Conservation (phyloP, 1,284 basidiomycete genomes). For the Polyporus tsugae region DNA sequence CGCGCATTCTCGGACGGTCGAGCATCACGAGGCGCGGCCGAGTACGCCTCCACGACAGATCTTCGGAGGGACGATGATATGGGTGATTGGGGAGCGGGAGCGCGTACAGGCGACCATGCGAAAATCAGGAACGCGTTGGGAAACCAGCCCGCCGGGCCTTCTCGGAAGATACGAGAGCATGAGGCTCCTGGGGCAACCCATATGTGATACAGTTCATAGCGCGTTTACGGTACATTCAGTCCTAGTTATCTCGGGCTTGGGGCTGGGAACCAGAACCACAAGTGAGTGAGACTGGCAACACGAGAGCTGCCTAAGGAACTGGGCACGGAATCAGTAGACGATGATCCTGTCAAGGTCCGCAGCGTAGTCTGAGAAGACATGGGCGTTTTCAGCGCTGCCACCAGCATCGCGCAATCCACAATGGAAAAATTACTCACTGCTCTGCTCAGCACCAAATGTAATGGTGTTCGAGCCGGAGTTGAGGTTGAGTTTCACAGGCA, state of each 20-base stretch:
- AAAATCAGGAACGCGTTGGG: slow-evolving; percentile 16
- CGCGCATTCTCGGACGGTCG: neutral
- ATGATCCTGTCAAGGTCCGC: slow-evolving; percentile 71
- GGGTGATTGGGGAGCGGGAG: slow-evolving; percentile 14
- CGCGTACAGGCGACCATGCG: slow-evolving; percentile 19
- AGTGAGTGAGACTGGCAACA: too few relatives aligned
- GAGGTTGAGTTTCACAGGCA: slow-evolving; percentile 62
- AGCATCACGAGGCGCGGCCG: slow-evolving; percentile 1
- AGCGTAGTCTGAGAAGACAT: slow-evolving; percentile 54
- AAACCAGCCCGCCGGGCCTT: neutral
- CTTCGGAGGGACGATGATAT: slow-evolving; percentile 4
- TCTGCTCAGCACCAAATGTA: slow-evolving; percentile 59
- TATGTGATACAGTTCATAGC: neutral
- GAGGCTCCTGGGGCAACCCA: neutral
- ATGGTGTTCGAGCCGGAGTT: slow-evolving; percentile 61
- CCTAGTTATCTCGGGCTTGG: slow-evolving; percentile 8
- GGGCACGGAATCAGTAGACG: slow-evolving; percentile 50
- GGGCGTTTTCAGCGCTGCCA: neutral
- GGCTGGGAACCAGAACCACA: neutral
- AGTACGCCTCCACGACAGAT: slow-evolving; percentile 6
- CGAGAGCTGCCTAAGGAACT: neutral
- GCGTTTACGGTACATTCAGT: slow-evolving; percentile 8
- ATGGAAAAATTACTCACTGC: slow-evolving; percentile 47
- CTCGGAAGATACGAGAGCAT: neutral
- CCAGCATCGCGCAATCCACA: neutral